phyloP scores from a whole-genome alignment of 352 stramenopile genomes.

The Globisporangium alternatum region DNA sequence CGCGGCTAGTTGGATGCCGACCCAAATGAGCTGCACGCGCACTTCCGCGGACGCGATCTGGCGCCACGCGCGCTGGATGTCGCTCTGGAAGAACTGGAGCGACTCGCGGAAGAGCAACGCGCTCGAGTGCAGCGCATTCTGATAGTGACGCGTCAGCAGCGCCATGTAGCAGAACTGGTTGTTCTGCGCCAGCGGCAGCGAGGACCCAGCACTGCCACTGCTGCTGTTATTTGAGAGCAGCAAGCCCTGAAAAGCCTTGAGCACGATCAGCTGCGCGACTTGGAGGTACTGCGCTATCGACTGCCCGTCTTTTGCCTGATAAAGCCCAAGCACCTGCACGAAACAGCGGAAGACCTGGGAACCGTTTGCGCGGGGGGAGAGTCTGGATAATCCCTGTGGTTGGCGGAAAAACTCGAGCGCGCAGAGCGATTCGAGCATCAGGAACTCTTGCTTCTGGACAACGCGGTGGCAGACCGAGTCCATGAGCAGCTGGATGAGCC shows the following conservation, averaged over 20 bases:
- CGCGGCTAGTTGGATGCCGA: constrained; percentile 44
- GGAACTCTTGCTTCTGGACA: constrained; percentile 37
- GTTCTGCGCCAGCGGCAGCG: not conserved
- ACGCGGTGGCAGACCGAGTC: constrained; percentile 37
- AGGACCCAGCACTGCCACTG: constrained; percentile 3
- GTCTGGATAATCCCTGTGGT: constrained; percentile 28
- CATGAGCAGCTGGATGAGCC: constrained; percentile 41
- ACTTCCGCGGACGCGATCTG: constrained; percentile 46
- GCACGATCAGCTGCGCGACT: constrained; percentile 56
- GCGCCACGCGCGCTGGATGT: constrained; percentile 41
- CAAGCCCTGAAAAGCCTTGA: constrained; percentile 56
- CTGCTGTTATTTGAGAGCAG: constrained; percentile 38
- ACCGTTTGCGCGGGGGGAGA: constrained; percentile 35
- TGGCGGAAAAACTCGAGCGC: constrained; percentile 39
- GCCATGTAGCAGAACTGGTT: constrained; percentile 45
- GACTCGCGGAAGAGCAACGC: constrained; percentile 50
- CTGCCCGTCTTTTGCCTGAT: not conserved
- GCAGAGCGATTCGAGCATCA: constrained; percentile 54
- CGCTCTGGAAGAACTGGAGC: constrained; percentile 57
- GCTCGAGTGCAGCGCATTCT: constrained; percentile 31
- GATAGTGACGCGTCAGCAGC: constrained; percentile 53
- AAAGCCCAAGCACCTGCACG: constrained; percentile 38
- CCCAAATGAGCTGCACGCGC: constrained; percentile 55
- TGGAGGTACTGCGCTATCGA: constrained; percentile 22
- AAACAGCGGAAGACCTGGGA: constrained; percentile 48